Conservation (phyloP, 306 rosid genomes). For the Acmispon strigosus region DNA sequence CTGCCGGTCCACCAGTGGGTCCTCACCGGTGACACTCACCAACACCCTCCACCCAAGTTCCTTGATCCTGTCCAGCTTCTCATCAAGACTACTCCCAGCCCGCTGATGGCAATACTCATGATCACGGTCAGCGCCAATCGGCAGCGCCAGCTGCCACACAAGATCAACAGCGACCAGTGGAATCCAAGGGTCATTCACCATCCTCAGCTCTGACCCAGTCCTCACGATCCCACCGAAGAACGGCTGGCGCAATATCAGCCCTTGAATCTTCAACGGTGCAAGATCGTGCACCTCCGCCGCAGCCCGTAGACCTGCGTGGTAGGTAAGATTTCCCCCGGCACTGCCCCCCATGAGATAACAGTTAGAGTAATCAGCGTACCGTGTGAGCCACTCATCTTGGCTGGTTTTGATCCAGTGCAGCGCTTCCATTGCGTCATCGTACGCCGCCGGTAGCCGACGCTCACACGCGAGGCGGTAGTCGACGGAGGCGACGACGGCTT, state of each 20-base stretch:
- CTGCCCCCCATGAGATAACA: conserved; percentile 44
- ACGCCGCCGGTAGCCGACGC: conserved; percentile 49
- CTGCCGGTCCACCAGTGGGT: conserved; percentile 50
- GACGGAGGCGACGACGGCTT: conserved; percentile 27
- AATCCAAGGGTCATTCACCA: conserved; percentile 19
- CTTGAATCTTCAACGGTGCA: conserved; percentile 28
- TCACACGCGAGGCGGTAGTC: conserved; percentile 53
- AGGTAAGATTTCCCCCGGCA: conserved; percentile 48
- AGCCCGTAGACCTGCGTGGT: conserved; percentile 39
- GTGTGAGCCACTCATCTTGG: conserved; percentile 33
- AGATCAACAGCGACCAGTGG: not conserved
- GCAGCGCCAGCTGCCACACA: conserved; percentile 44
- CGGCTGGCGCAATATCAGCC: conserved; percentile 46
- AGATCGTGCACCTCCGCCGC: not conserved
- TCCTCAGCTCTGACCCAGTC: conserved; percentile 31
- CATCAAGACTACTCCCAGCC: not conserved
- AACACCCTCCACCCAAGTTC: conserved; percentile 30
- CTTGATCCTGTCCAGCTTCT: not conserved
- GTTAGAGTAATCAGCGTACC: conserved; percentile 23
- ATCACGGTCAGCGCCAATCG: conserved; percentile 38
- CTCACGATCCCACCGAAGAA: conserved; percentile 38
- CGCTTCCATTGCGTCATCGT: conserved; percentile 55
- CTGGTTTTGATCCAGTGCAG: conserved; percentile 40
- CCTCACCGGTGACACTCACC: conserved; percentile 38
- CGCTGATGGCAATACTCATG: conserved; percentile 45